These are phyloP conservation scores for Persicaria tinctoria DNA, from an alignment of 148 eudicot species.

Conservation along the genomic window DNA sequence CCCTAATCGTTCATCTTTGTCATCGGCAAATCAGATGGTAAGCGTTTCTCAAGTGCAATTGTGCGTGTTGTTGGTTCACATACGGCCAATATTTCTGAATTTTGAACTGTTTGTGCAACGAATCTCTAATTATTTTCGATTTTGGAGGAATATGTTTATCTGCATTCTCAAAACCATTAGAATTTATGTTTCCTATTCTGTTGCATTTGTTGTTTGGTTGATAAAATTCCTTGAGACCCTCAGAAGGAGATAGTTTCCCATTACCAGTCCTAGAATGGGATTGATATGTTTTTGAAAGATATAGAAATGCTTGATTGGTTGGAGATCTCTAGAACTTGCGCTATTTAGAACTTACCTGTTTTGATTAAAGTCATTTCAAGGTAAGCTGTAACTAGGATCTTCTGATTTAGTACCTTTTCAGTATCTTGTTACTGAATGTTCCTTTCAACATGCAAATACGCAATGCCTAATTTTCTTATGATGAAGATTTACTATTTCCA, in stretches of 20 bases:
- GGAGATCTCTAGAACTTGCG: not conserved
- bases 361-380: too few relatives aligned
- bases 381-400: not conserved
- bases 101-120: not conserved
- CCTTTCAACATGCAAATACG: not conserved
- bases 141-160: not conserved
- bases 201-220: not conserved
- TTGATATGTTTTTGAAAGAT: not conserved
- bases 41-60: not conserved
- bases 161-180: not conserved
- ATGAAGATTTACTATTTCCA: not conserved
- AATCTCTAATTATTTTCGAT: not conserved
- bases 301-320: not conserved
- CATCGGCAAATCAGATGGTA: constrained; percentile 6
- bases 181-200: not conserved
- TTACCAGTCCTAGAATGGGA: not conserved
- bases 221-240: not conserved
- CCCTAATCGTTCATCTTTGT: not conserved
- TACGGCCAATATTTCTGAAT: not conserved
- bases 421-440: not conserved
- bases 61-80: not conserved
- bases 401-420: not conserved
- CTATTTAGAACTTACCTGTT: too few relatives aligned
- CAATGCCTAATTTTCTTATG: not conserved
- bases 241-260: not conserved